phyloP scores from a whole-genome alignment of 768 basidiomycete genomes.

The Tulasnella sp. region DNA sequence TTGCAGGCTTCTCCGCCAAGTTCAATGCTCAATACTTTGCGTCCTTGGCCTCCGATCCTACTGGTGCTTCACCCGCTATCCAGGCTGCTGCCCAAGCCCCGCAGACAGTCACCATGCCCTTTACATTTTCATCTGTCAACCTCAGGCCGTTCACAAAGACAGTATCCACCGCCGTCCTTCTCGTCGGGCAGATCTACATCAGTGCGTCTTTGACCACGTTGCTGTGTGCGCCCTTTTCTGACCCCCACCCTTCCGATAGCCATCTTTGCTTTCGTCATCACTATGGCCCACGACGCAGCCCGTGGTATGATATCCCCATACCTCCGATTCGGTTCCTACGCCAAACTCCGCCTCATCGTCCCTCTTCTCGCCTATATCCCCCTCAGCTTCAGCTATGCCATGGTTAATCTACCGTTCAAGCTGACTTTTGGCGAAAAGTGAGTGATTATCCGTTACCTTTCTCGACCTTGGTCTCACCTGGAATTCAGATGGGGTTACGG shows the following conservation, averaged over 20 bases:
- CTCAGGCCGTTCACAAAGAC: constrained; percentile 30
- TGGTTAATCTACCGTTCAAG: constrained; percentile 34
- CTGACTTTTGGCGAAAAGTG: constrained; percentile 32
- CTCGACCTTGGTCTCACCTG: not conserved
- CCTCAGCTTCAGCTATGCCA: constrained; percentile 33
- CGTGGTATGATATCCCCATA: constrained; percentile 29
- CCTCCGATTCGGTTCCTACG: constrained; percentile 28
- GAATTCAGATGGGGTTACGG: constrained; percentile 21
- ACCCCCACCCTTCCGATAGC: no score
- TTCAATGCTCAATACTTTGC: constrained; percentile 19
- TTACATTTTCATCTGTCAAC: constrained; percentile 29
- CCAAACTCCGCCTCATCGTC: constrained; percentile 27
- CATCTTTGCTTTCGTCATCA: constrained; percentile 14
- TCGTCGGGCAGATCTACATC: constrained; percentile 33
- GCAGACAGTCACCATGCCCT: constrained; percentile 28
- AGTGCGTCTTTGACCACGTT: not conserved
- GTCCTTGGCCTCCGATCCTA: not conserved
- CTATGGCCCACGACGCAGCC: constrained; percentile 27
- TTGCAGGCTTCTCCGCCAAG: not conserved
- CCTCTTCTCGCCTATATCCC: constrained; percentile 32
- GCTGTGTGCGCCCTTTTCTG: no score
- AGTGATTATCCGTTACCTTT: constrained; percentile 17
- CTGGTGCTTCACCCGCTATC: not conserved
- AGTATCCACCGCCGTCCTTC: constrained; percentile 33
- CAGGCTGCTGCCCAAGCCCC: constrained; percentile 26